phyloP scores from a whole-genome alignment of 371 early-diverging fungal species.

The Apophysomyces trapeziformis region DNA sequence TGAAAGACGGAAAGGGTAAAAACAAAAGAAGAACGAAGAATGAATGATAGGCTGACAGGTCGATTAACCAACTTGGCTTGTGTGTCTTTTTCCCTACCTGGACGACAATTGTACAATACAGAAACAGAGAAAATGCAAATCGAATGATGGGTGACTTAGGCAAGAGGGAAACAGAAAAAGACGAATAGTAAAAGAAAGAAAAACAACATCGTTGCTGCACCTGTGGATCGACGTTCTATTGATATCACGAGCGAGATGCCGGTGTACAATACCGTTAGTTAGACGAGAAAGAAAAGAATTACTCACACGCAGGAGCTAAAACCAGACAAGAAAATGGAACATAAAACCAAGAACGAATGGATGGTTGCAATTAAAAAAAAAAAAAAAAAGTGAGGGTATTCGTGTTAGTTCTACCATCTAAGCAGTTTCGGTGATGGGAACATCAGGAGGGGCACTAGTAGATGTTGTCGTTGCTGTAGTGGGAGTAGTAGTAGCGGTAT shows the following conservation, averaged over 20 bases:
- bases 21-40: not conserved
- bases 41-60: no score
- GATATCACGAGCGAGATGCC: not conserved
- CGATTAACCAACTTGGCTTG: no score
- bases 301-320: not conserved
- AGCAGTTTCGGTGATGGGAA: conserved; percentile 12
- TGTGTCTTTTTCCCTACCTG: no score
- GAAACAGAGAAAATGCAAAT: not conserved
- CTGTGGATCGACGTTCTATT: no score
- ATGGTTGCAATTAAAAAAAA: not conserved
- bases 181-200: not conserved
- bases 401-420: not conserved
- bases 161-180: not conserved
- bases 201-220: no score
- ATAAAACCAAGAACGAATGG: not conserved
- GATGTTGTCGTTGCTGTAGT: not conserved
- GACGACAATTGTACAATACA: no score
- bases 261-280: not conserved
- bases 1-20: not conserved
- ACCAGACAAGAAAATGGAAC: not conserved
- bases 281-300: conserved; percentile 10
- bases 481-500: conserved; percentile 1
- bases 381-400: not conserved
- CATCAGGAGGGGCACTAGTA: not conserved
- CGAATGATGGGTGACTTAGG: not conserved